Base-by-base conservation (phyloP, 495 filamentous ascomycete genomes). In the Rhypophila decipiens region DNA sequence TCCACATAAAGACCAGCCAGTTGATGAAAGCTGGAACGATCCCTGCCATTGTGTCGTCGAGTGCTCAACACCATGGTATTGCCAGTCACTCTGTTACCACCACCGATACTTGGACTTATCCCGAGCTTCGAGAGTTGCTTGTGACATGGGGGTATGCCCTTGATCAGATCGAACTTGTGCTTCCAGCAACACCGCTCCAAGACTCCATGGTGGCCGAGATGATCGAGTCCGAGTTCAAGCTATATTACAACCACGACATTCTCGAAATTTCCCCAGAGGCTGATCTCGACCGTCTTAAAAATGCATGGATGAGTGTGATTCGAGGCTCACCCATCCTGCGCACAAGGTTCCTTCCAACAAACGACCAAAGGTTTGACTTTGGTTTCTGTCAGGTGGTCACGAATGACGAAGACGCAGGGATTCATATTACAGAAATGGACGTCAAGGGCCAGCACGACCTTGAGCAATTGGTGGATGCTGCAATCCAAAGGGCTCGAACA, bases 121-220 rank as follows among this genome's bases (percentile, higher is more conserved):
- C 22, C 5, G 21, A 33, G 4, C 21, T 56, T 8, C 24, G 22
- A 24, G 20, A 54, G 0, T 24, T 52, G 18, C 10, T 51, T 8
- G 11, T 2, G 0, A 17, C 7, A 8, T 19, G 17, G 18, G 33
- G 42, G 1, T 44, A 40, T 1, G 38, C 34, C 9, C n/a, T 35
- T 17, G 46, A 61, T 11, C 47, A 63, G 7, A 19, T 83, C 11
- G 76, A 85, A 33, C 55, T 63, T 13, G 65, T 86, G 17, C 66
- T 86, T 15, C 84, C 81, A 2, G 65, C 77, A 5, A 85, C 88
- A 0, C 84, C 89, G 11, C 69, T 91, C 2, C 90, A 96, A 61
- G 86, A 93, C 55, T 83, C 78, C 29, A 88, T 96, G 77, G 68
- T 95, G 36, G 81, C 82, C 0, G 79, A 84, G 41, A 93, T 91